Evolutionary conservation across 441 rosid species (phyloP), one percentile per base, ranked within the genome.

Genomic region (Melastoma candidum): DNA sequence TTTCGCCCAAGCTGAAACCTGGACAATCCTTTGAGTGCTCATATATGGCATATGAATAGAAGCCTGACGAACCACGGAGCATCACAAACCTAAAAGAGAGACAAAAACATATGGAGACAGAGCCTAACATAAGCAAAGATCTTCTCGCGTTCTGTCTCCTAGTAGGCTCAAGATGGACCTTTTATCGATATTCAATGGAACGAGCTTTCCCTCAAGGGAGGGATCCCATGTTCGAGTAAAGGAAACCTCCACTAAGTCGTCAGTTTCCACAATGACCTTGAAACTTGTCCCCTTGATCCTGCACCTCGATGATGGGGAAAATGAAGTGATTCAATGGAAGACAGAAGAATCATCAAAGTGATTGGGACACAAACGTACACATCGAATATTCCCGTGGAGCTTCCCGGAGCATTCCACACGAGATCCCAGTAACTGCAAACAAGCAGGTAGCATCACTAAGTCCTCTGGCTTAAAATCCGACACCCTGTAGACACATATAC

Each of bases 21-120:
- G 96, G 88, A 88, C 95, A 87, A 49, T 79, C 81, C 49, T 69
- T 60, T 49, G 67, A 47, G 74, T 83, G 95, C 53, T 90, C 88
- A 13, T 73, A 90, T n/a, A 81, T 74, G 51, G 84, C 95, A 27
- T 90, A 90, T 36, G 90, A 67, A 74, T 90, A 88, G 59, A 88
- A 79, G 9, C 96, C 96, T 3, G 74, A 70, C 12, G 77, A 71
- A 46, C 73, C 60, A 32, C 80, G 71, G 56, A 83, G 59, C 39
- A 55, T 8, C 1, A 55, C 48, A 22, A 81, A 89, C 74, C 95
- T 88, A 58, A 44, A 47, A 51, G 13, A 26, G 8, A n/a, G 6
- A 17, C 6, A 14, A 14, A 51, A 44, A 3, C 17, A 4, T 10
- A 51, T 13, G n/a, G 46, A 2, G 12, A 39, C 22, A 41, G 24